Conservation (phyloP, 441 rosid genomes). For the Croton setiger region DNA sequence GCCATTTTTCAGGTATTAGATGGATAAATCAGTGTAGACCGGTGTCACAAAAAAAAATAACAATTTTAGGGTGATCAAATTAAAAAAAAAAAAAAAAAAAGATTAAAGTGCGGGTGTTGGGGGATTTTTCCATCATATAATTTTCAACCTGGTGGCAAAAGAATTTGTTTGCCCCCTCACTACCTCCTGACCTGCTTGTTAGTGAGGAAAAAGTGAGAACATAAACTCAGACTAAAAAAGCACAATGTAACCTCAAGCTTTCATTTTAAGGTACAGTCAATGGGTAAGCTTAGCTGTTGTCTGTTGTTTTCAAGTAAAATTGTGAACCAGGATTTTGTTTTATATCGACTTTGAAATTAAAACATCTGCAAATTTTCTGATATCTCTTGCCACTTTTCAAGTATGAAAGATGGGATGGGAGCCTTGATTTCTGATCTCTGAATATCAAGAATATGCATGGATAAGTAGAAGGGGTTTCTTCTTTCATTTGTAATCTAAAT, state of each 20-base stretch:
- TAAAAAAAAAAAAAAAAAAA: too few species aligned
- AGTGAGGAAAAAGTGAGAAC: too few species aligned
- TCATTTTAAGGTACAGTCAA: too few species aligned
- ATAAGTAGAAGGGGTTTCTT: conserved; percentile 24
- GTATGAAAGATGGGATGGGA: background rate
- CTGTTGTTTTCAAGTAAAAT: too few species aligned
- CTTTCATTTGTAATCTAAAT: conserved; percentile 38
- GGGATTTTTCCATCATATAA: too few species aligned
- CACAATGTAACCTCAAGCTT: background rate
- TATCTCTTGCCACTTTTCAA: background rate
- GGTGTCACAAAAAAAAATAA: too few species aligned
- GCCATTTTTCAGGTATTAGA: background rate
- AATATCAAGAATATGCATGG: background rate
- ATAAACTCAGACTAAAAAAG: background rate
- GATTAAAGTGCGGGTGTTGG: too few species aligned
- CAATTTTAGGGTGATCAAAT: too few species aligned
- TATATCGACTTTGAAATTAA: background rate
- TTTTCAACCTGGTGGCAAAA: too few species aligned
- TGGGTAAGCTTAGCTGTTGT: too few species aligned
- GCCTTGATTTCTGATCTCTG: background rate
- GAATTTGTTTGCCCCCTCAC: too few species aligned
- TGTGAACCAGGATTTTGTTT: background rate
- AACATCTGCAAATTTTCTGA: background rate
- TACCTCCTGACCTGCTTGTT: too few species aligned
- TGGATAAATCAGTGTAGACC: background rate